Base-by-base conservation (phyloP, 345 rosid species). In the Eucalyptus guilfoylei region DNA sequence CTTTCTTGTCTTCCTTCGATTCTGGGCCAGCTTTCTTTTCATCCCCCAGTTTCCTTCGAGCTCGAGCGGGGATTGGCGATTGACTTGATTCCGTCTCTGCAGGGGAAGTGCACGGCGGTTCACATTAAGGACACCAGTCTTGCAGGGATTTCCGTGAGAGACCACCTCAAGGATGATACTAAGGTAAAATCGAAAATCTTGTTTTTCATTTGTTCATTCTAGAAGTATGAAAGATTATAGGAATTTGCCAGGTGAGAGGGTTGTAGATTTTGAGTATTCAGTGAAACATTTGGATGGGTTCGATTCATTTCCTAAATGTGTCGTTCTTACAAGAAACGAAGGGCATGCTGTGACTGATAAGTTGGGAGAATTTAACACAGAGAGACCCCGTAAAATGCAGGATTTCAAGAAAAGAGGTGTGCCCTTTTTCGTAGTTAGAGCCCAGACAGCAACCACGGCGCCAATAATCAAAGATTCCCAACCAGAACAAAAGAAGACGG, bases 401-500 rank as follows among this genome's bases (percentile, higher is more conserved):
- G 89, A 88, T 89, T 92, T 87, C 86, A 95, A 93, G 89, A 90
- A 49, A 62, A 92, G 92, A 60, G 93, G 88, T 42, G 93, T 93
- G 60, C 47, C 85, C 47, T 76, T 76, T 76, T 40, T 76, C 47
- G 30, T 76, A 40, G 85, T 76, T 21, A 93, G 93, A 90, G 99
- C 99, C 87, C 96, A 96, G 88, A 87, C 96, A 28, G 90, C 87
- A 7, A 94, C 96, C 24, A 94, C 96, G 26, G 90, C 93, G 64
- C 99, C 99, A 86, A 89, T 92, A 4, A 88, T 93, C 54, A 90
- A 81, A 91, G 89, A 42, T 48, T 67, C 96, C 52, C n/a, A 94
- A 40, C 62, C 92, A 30, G 94, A 94, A 7, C 94, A 93, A 86
- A 97, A 96, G 96, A 97, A 97, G 91, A 96, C 96, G 49, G 92